These are phyloP conservation scores for Fonsecaea pedrosoi DNA, from an alignment of 2,329 filamentous ascomycete genomes.

Conservation along the genomic window DNA sequence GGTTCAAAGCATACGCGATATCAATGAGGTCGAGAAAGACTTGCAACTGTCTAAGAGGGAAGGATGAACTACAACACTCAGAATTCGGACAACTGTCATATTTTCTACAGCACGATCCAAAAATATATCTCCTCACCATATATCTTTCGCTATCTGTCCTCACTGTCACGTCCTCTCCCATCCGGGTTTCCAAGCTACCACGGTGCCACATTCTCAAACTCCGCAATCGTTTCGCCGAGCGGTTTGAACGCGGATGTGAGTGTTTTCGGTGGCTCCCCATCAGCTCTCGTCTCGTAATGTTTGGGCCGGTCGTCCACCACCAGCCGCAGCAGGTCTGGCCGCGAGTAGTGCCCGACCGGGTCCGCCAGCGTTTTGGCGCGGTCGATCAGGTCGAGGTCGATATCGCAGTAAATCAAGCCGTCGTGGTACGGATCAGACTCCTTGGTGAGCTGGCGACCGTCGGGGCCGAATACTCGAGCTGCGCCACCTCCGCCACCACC, in stretches of 20 bases:
- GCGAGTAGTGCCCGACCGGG: constrained; percentile 56
- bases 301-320: constrained; percentile 38
- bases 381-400: constrained; percentile 53
- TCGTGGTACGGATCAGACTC: constrained; percentile 44
- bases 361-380: constrained; percentile 54
- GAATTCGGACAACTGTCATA: too few species aligned
- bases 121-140: background rate
- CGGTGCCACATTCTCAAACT: constrained; percentile 1
- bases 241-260: constrained; percentile 8
- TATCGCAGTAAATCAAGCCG: background rate
- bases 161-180: too few species aligned
- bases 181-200: background rate
- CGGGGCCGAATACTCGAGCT: constrained; percentile 55
- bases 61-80: too few species aligned
- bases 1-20: too few species aligned
- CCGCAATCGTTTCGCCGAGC: constrained; percentile 2
- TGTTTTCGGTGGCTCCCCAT: background rate
- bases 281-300: constrained; percentile 9
- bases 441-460: constrained; percentile 55
- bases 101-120: too few species aligned
- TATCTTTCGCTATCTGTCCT: background rate
- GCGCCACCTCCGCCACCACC: constrained; percentile 49
- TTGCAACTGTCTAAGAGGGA: too few species aligned
- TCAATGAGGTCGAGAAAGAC: too few species aligned
- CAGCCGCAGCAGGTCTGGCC: constrained; percentile 60